Evolutionary conservation across 768 basidiomycete species (phyloP).

Genomic region (Hortiboletus flavorubellus): DNA sequence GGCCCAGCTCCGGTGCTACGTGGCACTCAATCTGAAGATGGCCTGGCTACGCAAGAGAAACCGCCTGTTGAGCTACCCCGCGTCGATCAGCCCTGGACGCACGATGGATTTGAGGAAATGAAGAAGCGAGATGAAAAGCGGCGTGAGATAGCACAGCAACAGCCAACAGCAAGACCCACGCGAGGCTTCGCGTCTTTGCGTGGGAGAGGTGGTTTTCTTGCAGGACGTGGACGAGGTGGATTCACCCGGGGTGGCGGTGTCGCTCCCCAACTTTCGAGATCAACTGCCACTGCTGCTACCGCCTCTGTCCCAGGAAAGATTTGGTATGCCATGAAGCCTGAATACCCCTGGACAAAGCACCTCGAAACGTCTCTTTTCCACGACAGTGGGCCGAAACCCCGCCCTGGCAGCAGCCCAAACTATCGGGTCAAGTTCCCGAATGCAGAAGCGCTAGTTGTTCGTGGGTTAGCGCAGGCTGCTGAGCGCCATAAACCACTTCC

Average conservation of each 20-base stretch:
- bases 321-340: constrained; percentile 76
- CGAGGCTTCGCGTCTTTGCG: constrained; percentile 40
- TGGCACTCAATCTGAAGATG: constrained; percentile 20
- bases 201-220: constrained; percentile 45
- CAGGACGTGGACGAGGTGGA: constrained; percentile 44
- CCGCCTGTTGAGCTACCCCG: constrained; percentile 42
- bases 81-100: constrained; percentile 72
- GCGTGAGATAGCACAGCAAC: constrained; percentile 32
- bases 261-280: constrained; percentile 30
- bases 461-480: constrained; percentile 27
- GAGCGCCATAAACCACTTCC: constrained; percentile 14
- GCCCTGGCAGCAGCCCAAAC: constrained; percentile 50
- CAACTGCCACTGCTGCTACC: constrained; percentile 27
- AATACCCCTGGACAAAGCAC: constrained; percentile 81
- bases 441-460: constrained; percentile 39
- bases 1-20: constrained; percentile 13
- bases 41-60: constrained; percentile 15
- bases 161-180: constrained; percentile 26
- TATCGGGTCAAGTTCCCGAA: constrained; percentile 67
- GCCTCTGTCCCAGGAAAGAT: constrained; percentile 41
- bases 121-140: constrained; percentile 66
- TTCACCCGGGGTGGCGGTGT: constrained; percentile 43
- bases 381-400: constrained; percentile 55
- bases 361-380: constrained; percentile 71
- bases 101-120: constrained; percentile 89